Conservation (phyloP, 805 yeast genomes). For the Candida anglica region DNA sequence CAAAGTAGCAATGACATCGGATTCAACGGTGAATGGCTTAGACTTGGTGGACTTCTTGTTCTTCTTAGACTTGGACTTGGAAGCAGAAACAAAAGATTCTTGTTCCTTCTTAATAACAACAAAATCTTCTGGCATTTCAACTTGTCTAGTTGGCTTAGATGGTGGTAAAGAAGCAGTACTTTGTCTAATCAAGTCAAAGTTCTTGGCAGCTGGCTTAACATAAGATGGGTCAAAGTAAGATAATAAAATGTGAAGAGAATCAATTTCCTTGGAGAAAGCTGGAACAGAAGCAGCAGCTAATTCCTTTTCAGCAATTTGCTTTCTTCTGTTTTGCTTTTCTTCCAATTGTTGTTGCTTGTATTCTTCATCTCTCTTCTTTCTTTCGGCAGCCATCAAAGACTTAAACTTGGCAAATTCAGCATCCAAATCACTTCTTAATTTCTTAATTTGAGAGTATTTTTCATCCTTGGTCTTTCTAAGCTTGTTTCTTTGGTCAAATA, state of each 20-base stretch:
- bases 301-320: constrained; percentile 58
- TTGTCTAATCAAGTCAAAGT: constrained; percentile 22
- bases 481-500: constrained; percentile 63
- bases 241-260: constrained; percentile 69
- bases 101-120: constrained; percentile 62
- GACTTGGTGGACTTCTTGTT: constrained; percentile 44
- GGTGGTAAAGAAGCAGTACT: constrained; percentile 19
- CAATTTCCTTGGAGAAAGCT: constrained; percentile 79
- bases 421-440: constrained; percentile 70
- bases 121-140: constrained; percentile 62
- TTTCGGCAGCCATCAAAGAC: constrained; percentile 64
- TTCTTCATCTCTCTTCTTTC: constrained; percentile 63
- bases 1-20: constrained; percentile 72
- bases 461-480: constrained; percentile 66
- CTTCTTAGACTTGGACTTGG: constrained; percentile 35
- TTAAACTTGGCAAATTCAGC: constrained; percentile 70
- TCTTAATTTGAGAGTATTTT: constrained; percentile 61
- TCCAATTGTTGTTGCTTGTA: constrained; percentile 52
- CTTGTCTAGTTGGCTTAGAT: constrained; percentile 39
- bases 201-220: constrained; percentile 50
- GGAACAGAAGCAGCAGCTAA: constrained; percentile 75
- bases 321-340: constrained; percentile 49
- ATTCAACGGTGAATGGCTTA: constrained; percentile 66
- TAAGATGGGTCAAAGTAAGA: constrained; percentile 73
- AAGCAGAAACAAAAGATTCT: constrained; percentile 52